A percentile compares a stretch with the other conserved stretches of the same genome.
Conservation (phyloP, 441 rosid genomes). For the Adansonia grandidieri region DNA sequence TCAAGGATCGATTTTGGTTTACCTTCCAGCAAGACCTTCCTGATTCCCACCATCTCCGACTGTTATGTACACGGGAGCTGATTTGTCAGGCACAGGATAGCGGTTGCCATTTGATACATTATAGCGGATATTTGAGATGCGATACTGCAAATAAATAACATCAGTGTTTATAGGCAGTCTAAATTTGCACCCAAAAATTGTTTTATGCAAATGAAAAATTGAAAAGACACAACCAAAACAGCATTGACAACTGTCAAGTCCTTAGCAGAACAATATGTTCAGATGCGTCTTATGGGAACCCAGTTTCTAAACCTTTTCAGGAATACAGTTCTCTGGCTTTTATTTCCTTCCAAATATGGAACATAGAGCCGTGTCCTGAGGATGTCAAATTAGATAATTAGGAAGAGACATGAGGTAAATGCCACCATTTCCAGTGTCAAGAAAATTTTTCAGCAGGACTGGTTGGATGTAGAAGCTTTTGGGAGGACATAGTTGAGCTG, state of each 20-base stretch:
- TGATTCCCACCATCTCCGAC: slow-evolving; percentile 75
- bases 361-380: not conserved
- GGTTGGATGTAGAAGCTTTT: slow-evolving; percentile 6
- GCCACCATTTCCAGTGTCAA: slow-evolving; percentile 4
- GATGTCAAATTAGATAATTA: not conserved
- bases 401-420: slow-evolving; percentile 7
- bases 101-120: slow-evolving; percentile 48
- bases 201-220: not conserved
- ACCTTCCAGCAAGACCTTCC: slow-evolving; percentile 67
- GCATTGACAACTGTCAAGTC: not conserved
- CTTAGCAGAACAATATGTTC: slow-evolving; percentile 19
- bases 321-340: not conserved
- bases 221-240: not conserved
- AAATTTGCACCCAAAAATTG: not conserved
- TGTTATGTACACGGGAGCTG: slow-evolving; percentile 60
- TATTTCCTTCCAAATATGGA: slow-evolving; percentile 14
- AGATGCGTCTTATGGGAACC: not conserved
- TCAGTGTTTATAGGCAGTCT: slow-evolving; percentile 15
- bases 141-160: slow-evolving; percentile 35
- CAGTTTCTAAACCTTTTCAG: not conserved
- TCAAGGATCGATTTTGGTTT: slow-evolving; percentile 16
- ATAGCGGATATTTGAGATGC: slow-evolving; percentile 50
- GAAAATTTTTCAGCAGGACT: slow-evolving; percentile 14
- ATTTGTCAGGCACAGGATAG: slow-evolving; percentile 47
- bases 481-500: not conserved